These are phyloP conservation scores for Elsinoe necatrix DNA, from an alignment of 2,329 filamentous ascomycete genomes.

Conservation along the genomic window DNA sequence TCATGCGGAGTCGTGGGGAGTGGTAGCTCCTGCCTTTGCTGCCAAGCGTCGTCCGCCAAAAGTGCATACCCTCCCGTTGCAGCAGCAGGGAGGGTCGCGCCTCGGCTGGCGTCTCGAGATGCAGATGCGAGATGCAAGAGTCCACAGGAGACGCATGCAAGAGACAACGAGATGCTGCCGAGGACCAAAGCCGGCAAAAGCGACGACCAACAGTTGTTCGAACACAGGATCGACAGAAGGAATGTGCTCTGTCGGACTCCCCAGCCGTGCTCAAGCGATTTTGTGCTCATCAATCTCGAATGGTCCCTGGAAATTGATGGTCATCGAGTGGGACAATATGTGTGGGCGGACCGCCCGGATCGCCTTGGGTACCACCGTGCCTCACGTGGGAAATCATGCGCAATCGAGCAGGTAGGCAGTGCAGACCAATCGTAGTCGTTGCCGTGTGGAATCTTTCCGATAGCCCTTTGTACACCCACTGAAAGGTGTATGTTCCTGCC, in stretches of 20 bases:
- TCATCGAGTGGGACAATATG: background rate
- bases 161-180: background rate
- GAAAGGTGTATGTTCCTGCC: background rate
- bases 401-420: constrained; percentile 8
- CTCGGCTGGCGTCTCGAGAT: constrained; percentile 4
- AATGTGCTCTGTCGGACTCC: background rate
- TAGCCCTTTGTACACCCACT: background rate
- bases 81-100: background rate
- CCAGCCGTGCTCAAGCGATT: background rate
- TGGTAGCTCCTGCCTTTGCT: background rate
- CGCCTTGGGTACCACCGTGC: background rate
- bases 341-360: constrained; percentile 7
- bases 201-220: background rate
- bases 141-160: background rate
- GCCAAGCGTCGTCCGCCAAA: constrained; percentile 1
- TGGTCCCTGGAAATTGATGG: background rate
- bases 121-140: background rate
- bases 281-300: background rate
- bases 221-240: background rate
- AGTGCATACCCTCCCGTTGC: background rate
- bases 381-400: constrained; percentile 6
- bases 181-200: background rate
- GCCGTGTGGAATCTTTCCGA: background rate
- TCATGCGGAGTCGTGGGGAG: constrained; percentile 12
- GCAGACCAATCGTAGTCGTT: background rate